Base-by-base conservation (phyloP, 345 rosid genomes). In the Gossypium raimondii region DNA sequence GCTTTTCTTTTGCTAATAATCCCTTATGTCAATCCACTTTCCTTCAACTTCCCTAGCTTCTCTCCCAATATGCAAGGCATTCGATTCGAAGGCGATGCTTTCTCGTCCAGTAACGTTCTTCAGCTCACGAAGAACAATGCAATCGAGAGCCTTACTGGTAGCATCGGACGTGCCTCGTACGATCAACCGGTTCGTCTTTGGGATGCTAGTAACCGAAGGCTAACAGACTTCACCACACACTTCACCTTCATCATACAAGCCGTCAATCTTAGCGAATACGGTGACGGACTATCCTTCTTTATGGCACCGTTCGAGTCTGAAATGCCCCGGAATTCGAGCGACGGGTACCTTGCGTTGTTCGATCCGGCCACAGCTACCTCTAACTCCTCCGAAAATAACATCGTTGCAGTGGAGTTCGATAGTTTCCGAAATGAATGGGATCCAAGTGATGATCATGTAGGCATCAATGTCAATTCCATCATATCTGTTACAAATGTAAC, bases 391-490 rank as follows among this genome's bases (percentile, higher is more conserved):
- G 11, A 10, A 59, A 27, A 69, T 29, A 69, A 9, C 12, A 22
- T 67, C 48, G 72, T 67, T 47, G 75, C 75, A 1, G 67, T 58
- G 18, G 75, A 89, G 76, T 89, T 85, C 58, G 93, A 89, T 72
- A 83, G 83, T 63, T 75, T n/a, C 51, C 2, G 0, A 47, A 83
- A 89, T 17, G 0, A 5, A 0, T 89, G 90, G 88, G 90, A 89
- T 74, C 89, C 88, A 0, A 50, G 73, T 24, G 45, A 65, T 20
- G 63, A 84, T 78, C 93, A 89, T 65, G 83, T 87, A 0, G 93
- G 93, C n/a, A 85, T 89, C 53, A 73, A 81, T 50, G 67, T 85
- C 11, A 89, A 89, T 52, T 87, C 89, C 38, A 85, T 89, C n/a
- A 34, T 34, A 9, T 87, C 90, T 0, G 82, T 63, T 2, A 52